These are phyloP conservation scores for Apiotrichum mycotoxinovorans DNA, from an alignment of 1,284 basidiomycete species.

Conservation along the genomic window DNA sequence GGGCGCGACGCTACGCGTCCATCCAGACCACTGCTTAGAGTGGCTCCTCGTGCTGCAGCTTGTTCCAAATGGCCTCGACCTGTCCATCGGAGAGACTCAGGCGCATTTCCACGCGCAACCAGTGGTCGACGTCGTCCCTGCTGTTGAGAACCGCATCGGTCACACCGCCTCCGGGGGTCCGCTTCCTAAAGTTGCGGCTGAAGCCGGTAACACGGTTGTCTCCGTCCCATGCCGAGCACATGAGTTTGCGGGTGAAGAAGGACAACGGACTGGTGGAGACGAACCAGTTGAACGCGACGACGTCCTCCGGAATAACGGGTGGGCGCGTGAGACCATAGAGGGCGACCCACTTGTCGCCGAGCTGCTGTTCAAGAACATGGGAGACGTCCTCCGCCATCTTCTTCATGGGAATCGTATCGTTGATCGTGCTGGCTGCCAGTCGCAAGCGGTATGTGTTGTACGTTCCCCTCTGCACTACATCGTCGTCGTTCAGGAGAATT, in stretches of 20 bases:
- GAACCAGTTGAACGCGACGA: slow-evolving; percentile 16
- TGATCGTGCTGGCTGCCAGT: not conserved
- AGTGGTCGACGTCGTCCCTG: slow-evolving; percentile 2
- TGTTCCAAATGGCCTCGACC: slow-evolving; percentile 4
- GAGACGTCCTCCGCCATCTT: slow-evolving; percentile 1
- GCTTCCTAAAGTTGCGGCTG: slow-evolving; percentile 6
- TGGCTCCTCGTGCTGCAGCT: not conserved
- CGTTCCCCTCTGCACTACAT: slow-evolving; percentile 1
- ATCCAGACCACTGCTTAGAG: too few species aligned
- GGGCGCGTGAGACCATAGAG: slow-evolving; percentile 9
- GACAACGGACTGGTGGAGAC: slow-evolving; percentile 6
- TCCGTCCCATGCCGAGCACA: slow-evolving; percentile 9
- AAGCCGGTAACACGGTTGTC: slow-evolving; percentile 9
- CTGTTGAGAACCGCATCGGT: not conserved
- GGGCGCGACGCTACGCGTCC: too few species aligned
- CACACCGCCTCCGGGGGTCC: not conserved
- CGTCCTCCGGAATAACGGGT: slow-evolving; percentile 7
- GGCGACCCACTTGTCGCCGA: slow-evolving; percentile 7
- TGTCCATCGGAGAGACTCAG: slow-evolving; percentile 1
- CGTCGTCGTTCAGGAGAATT: not conserved
- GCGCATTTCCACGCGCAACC: slow-evolving; percentile 2
- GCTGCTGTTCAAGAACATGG: slow-evolving; percentile 2
- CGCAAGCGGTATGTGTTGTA: slow-evolving; percentile 7
- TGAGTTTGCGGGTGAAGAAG: slow-evolving; percentile 2
- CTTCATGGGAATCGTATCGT: not conserved